Conservation (phyloP, 176 grass and related monocot genomes). For the Oryza punctata region DNA sequence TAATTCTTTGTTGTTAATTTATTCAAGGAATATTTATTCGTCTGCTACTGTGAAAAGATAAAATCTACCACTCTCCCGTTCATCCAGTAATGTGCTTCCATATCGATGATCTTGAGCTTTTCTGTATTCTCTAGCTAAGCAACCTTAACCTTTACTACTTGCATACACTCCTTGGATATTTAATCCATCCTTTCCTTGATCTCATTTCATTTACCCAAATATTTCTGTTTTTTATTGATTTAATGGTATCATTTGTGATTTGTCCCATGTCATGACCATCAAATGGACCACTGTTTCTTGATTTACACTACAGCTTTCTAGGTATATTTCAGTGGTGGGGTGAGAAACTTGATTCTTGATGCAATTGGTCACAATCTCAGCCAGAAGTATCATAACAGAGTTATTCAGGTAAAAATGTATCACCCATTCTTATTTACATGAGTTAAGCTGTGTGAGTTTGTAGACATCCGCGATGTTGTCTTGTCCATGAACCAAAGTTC, state of each 20-base stretch:
- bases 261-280: background rate
- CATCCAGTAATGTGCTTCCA: background rate
- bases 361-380: conserved; percentile 74
- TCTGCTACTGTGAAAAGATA: background rate
- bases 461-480: too few relatives aligned
- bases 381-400: conserved; percentile 81
- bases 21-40: conserved; percentile 7
- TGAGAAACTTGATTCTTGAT: conserved; percentile 78
- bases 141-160: background rate
- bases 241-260: background rate
- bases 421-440: background rate
- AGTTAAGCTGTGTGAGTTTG: background rate
- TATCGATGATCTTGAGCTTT: background rate
- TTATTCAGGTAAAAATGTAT: conserved; percentile 70
- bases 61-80: conserved; percentile 10
- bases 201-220: background rate
- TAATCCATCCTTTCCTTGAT: background rate
- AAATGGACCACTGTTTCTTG: conserved; percentile 7
- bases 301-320: conserved; percentile 67
- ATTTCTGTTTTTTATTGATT: too few relatives aligned
- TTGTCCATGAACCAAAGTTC: background rate
- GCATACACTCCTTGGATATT: background rate
- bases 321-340: conserved; percentile 74
- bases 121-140: background rate
- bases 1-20: background rate